Evolutionary conservation across 2,329 filamentous ascomycete genomes (phyloP).

Genomic region (Achaetomium macrosporum): DNA sequence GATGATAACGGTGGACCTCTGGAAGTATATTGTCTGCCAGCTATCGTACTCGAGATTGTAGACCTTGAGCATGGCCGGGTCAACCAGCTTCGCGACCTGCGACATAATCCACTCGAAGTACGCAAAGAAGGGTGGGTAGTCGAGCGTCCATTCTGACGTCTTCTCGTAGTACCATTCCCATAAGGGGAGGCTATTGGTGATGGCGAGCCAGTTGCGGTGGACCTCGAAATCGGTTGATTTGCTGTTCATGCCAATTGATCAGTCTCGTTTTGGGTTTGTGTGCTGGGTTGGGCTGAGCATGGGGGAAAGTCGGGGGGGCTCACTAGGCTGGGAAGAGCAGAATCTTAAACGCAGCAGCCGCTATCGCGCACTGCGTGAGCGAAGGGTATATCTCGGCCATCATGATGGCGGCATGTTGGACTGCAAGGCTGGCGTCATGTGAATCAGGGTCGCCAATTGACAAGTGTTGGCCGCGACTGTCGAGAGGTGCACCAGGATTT

Average conservation of each 20-base stretch:
- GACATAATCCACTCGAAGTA: constrained; percentile 93
- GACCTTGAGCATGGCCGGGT: constrained; percentile 76
- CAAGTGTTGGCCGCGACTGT: too few species aligned
- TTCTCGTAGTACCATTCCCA: constrained; percentile 95
- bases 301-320: constrained; percentile 33
- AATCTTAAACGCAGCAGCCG: constrained; percentile 83
- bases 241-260: constrained; percentile 42
- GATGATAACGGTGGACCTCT: constrained; percentile 78
- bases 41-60: constrained; percentile 79
- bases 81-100: constrained; percentile 67
- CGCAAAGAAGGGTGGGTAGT: constrained; percentile 97
- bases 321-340: constrained; percentile 93
- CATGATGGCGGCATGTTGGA: constrained; percentile 34
- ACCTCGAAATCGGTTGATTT: constrained; percentile 99
- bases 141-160: constrained; percentile 98
- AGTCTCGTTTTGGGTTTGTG: constrained; percentile 7
- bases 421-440: not conserved
- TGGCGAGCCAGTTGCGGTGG: constrained; percentile 96
- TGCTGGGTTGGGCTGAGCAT: not conserved
- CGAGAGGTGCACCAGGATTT: too few species aligned
- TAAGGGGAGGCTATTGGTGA: constrained; percentile 81
- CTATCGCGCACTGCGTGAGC: constrained; percentile 79
- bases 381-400: constrained; percentile 79
- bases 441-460: constrained; percentile 1
- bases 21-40: constrained; percentile 92